A percentile compares a stretch with the other conserved stretches of the same genome.
Conservation (phyloP, 106 monocot species). For the Dioscorea zingiberensis region DNA sequence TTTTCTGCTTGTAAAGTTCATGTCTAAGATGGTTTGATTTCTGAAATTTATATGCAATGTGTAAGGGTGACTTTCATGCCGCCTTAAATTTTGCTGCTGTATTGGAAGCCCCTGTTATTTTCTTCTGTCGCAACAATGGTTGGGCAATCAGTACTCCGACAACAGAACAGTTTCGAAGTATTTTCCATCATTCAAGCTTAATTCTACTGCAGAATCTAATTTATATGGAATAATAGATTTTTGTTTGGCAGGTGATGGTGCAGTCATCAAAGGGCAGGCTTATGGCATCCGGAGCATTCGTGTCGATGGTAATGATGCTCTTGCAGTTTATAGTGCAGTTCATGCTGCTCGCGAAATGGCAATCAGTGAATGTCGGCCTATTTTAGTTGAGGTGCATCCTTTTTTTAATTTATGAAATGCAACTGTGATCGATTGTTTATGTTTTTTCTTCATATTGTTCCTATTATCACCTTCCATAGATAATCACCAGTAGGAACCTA, state of each 20-base stretch:
- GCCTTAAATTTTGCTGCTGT: slow-evolving; percentile 96
- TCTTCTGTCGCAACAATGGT: slow-evolving; percentile 96
- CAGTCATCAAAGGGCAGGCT: slow-evolving; percentile 70
- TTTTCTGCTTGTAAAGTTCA: too few relatives aligned
- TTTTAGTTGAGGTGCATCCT: slow-evolving; percentile 68
- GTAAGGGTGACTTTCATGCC: slow-evolving; percentile 94
- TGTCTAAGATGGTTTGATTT: too few relatives aligned
- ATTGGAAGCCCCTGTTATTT: slow-evolving; percentile 72
- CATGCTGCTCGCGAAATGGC: slow-evolving; percentile 88
- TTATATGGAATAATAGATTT: not conserved
- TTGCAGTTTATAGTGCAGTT: slow-evolving; percentile 88
- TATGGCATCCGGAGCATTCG: slow-evolving; percentile 91
- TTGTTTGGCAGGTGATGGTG: slow-evolving; percentile 63
- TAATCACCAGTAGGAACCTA: too few relatives aligned
- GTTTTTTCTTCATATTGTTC: too few relatives aligned
- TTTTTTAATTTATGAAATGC: not conserved
- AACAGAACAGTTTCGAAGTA: slow-evolving; percentile 1
- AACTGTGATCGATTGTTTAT: too few relatives aligned
- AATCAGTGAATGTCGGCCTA: slow-evolving; percentile 61
- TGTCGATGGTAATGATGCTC: slow-evolving; percentile 87
- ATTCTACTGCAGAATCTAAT: not conserved
- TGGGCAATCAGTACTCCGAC: slow-evolving; percentile 93
- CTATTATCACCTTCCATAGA: too few relatives aligned
- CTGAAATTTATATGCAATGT: not conserved
- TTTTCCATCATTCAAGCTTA: not conserved